Evolutionary conservation across 257 asterid genomes (phyloP).

Genomic region (Przewalskia tangutica): DNA sequence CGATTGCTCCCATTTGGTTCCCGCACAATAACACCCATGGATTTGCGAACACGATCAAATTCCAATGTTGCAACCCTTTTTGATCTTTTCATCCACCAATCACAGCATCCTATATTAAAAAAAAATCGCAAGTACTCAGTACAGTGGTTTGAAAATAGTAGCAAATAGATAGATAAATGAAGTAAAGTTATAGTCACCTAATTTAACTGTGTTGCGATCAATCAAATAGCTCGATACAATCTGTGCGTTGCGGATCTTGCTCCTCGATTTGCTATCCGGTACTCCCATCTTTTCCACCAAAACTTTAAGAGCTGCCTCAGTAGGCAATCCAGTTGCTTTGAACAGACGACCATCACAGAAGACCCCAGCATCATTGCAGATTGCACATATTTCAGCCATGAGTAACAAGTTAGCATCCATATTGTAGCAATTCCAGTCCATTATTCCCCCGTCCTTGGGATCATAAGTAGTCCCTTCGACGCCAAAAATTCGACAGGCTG

Average conservation of each 20-base stretch:
- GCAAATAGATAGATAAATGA: neutral
- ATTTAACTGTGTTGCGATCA: conserved; percentile 42
- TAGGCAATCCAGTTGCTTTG: conserved; percentile 71
- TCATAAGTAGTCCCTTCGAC: conserved; percentile 64
- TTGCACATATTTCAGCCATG: conserved; percentile 64
- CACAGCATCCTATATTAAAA: conserved; percentile 20
- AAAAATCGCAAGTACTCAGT: neutral
- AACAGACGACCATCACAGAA: conserved; percentile 47
- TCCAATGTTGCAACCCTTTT: conserved; percentile 69
- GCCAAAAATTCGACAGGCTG: conserved; percentile 24
- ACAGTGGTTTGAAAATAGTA: neutral
- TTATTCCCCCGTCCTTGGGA: conserved; percentile 69
- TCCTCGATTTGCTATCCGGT: conserved; percentile 44
- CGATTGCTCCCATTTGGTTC: conserved; percentile 50
- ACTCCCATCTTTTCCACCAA: conserved; percentile 88
- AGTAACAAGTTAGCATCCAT: conserved; percentile 57
- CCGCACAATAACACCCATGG: conserved; percentile 75
- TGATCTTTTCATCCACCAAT: conserved; percentile 69
- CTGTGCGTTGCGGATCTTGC: conserved; percentile 32
- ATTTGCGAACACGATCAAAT: conserved; percentile 83
- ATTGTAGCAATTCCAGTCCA: conserved; percentile 49
- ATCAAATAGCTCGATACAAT: conserved; percentile 49
- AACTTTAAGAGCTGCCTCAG: conserved; percentile 92
- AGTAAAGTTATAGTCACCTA: conserved; percentile 26
- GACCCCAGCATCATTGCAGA: conserved; percentile 78